These are phyloP conservation scores for Fusarium sulawesiense DNA, from an alignment of 2,329 filamentous ascomycete species.

Conservation along the genomic window DNA sequence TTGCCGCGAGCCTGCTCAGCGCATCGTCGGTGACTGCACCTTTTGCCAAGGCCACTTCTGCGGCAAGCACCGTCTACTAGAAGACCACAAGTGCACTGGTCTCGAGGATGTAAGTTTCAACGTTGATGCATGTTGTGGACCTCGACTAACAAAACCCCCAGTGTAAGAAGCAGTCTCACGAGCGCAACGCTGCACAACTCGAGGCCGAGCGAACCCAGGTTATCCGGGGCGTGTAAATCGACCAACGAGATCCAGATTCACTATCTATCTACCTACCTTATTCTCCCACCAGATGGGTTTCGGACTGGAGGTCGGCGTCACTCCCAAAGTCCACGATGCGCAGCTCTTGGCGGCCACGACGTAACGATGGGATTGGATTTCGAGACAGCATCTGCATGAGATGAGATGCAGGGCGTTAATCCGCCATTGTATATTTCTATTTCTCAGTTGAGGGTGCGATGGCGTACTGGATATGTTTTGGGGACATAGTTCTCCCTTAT, in stretches of 20 bases:
- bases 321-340: constrained; percentile 18
- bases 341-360: constrained; percentile 42
- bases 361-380: constrained; percentile 41
- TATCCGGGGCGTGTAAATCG: constrained; percentile 83
- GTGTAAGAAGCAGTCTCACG: constrained; percentile 97
- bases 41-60: constrained; percentile 97
- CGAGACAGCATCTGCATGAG: constrained; percentile 30
- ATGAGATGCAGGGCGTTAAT: constrained; percentile 37
- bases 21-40: constrained; percentile 94
- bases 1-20: constrained; percentile 87
- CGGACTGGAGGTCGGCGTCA: constrained; percentile 38
- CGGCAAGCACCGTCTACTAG: constrained; percentile 91
- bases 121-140: not conserved
- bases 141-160: constrained; percentile 47
- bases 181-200: constrained; percentile 91
- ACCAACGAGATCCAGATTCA: constrained; percentile 4
- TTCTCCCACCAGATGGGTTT: not conserved
- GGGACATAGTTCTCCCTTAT: constrained; percentile 29
- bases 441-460: constrained; percentile 40
- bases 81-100: constrained; percentile 92
- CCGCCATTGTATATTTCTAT: constrained; percentile 43
- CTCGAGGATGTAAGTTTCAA: constrained; percentile 79
- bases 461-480: constrained; percentile 44
- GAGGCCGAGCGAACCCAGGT: constrained; percentile 93
- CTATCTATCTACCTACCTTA: not conserved